A percentile compares a stretch with the other conserved stretches of the same genome.
Conservation (phyloP, 2,329 filamentous ascomycete species). For the Davidsoniella eucalypti region DNA sequence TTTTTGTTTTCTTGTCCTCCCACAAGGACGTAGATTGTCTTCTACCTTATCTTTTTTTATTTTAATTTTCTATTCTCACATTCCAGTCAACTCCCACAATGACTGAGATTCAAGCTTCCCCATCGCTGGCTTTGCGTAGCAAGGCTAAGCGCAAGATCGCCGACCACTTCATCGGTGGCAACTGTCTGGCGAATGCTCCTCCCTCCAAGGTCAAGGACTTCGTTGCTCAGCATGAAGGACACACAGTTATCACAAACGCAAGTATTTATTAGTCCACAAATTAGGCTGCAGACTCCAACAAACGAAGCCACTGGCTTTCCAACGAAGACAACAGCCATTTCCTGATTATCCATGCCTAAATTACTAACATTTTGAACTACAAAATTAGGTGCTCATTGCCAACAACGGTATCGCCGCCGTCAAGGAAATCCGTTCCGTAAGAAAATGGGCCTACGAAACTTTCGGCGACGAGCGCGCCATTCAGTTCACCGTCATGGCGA, state of each 20-base stretch:
- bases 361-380: background rate
- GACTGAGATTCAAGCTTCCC: conserved; percentile 30
- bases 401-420: conserved; percentile 99
- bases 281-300: background rate
- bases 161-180: conserved; percentile 93
- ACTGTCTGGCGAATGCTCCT: conserved; percentile 64
- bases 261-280: conserved; percentile 23
- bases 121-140: conserved; percentile 31
- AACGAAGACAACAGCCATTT: background rate
- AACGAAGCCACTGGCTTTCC: background rate
- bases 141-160: conserved; percentile 56
- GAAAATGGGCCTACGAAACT: conserved; percentile 99
- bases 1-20: conserved; percentile 2
- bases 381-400: conserved; percentile 74
- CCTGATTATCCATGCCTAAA: background rate
- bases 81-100: conserved; percentile 22
- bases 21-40: conserved; percentile 5
- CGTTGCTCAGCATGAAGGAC: conserved; percentile 72
- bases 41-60: background rate
- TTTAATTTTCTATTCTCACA: conserved; percentile 8
- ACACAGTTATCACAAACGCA: conserved; percentile 97
- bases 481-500: conserved; percentile 99
- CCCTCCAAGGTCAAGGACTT: conserved; percentile 92
- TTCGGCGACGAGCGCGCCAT: conserved; percentile 97
- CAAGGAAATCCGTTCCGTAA: conserved; percentile 96